These are phyloP conservation scores for Letharia columbiana DNA, from an alignment of 495 filamentous ascomycete species.

Conservation along the genomic window DNA sequence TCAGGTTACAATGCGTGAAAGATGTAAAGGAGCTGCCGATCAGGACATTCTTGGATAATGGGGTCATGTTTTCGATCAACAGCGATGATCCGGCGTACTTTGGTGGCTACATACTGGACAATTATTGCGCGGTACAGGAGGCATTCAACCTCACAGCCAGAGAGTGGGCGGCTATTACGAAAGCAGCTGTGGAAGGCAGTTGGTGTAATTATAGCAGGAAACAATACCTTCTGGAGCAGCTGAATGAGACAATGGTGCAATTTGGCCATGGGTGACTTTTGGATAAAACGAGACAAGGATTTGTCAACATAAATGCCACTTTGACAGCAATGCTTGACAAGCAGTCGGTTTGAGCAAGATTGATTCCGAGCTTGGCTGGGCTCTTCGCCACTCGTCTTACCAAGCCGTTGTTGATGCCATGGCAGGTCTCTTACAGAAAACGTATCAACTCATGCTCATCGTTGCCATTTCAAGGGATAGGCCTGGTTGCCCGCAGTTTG, in stretches of 20 bases:
- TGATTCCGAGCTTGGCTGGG: neutral
- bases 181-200: slow-evolving; percentile 54
- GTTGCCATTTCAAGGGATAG: neutral
- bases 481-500: neutral
- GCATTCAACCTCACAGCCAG: slow-evolving; percentile 50
- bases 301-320: neutral
- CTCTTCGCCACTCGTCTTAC: neutral
- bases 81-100: slow-evolving; percentile 79
- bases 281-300: neutral
- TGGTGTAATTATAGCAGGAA: slow-evolving; percentile 43
- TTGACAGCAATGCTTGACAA: neutral
- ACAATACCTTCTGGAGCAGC: slow-evolving; percentile 30
- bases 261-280: slow-evolving; percentile 6
- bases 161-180: slow-evolving; percentile 59
- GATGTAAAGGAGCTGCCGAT: slow-evolving; percentile 54
- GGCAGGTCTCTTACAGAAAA: neutral
- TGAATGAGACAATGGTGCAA: slow-evolving; percentile 28
- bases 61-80: slow-evolving; percentile 61
- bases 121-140: slow-evolving; percentile 69
- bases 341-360: neutral
- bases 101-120: slow-evolving; percentile 66
- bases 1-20: slow-evolving; percentile 50
- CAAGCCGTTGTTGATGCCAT: neutral
- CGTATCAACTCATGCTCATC: neutral
- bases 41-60: slow-evolving; percentile 53